phyloP scores from a whole-genome alignment of 441 rosid genomes.

The Capsella rubella region DNA sequence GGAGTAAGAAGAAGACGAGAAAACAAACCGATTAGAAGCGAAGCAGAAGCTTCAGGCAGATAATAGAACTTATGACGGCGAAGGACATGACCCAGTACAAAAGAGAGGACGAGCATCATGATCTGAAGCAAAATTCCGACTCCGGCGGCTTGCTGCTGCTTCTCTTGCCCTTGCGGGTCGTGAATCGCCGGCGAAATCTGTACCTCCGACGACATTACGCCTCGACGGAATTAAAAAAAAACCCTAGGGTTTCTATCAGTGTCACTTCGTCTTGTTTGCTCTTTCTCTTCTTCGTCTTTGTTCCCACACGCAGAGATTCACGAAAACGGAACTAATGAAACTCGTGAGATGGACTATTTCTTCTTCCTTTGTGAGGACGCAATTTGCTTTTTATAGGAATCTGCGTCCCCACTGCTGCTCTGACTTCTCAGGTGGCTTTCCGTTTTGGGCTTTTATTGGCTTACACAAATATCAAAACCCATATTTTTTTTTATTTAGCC shows the following conservation, averaged over 20 bases:
- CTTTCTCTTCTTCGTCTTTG: conserved; percentile 28
- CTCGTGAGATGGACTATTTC: conserved; percentile 32
- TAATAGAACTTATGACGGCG: conserved; percentile 97
- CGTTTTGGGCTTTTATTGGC: conserved; percentile 42
- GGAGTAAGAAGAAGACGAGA: not conserved
- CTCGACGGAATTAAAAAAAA: conserved; percentile 8
- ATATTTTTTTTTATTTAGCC: not conserved
- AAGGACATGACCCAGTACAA: conserved; percentile 95
- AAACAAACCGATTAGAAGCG: conserved; percentile 83
- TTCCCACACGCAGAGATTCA: conserved; percentile 24
- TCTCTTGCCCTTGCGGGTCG: conserved; percentile 60
- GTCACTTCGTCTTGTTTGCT: conserved; percentile 14
- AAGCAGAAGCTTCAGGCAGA: conserved; percentile 98
- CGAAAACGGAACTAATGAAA: conserved; percentile 34
- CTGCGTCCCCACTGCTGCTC: conserved; percentile 26
- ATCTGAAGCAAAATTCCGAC: conserved; percentile 98
- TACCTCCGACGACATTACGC: conserved; percentile 48
- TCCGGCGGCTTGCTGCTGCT: conserved; percentile 98
- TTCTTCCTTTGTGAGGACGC: conserved; percentile 26
- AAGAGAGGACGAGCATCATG: conserved; percentile 99
- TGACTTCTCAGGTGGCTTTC: conserved; percentile 35
- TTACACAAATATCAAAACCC: not conserved
- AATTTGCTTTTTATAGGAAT: conserved; percentile 39
- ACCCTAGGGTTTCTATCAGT: conserved; percentile 36
- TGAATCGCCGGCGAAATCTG: conserved; percentile 60